Evolutionary conservation across 441 rosid species (phyloP).

Genomic region (Erodium texanum): DNA sequence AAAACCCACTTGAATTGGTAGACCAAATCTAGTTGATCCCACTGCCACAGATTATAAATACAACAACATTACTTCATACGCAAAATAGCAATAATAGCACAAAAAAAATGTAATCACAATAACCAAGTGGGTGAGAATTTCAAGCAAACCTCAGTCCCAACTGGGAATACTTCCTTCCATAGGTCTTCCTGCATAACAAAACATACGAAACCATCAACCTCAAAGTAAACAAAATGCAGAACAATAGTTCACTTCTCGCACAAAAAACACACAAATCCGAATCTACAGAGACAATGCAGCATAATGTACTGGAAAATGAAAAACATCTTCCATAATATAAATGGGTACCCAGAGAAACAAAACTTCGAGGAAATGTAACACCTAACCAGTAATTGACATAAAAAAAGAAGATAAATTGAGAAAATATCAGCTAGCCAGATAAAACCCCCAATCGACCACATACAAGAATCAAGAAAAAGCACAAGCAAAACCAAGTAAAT

Average conservation of each 20-base stretch:
- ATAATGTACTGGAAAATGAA: not conserved
- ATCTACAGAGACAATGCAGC: not conserved
- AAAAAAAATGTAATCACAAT: not conserved
- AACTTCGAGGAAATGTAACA: not conserved
- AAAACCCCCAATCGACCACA: not conserved
- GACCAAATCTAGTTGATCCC: slow-evolving; percentile 78
- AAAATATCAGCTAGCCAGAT: not conserved
- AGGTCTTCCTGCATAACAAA: slow-evolving; percentile 63
- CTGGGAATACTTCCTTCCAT: slow-evolving; percentile 85
- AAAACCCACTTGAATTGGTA: slow-evolving; percentile 78
- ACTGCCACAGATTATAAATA: slow-evolving; percentile 35
- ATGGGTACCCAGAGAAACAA: not conserved
- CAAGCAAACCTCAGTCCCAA: slow-evolving; percentile 89
- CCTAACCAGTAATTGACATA: not conserved
- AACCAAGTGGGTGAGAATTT: not conserved
- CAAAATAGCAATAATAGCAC: not conserved
- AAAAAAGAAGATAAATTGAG: not conserved
- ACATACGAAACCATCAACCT: slow-evolving; percentile 6
- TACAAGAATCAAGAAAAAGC: too few species aligned
- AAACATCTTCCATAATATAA: not conserved
- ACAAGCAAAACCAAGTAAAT: not conserved
- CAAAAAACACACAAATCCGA: not conserved
- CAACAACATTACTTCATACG: not conserved
- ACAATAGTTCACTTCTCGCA: not conserved
- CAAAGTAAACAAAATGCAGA: slow-evolving; percentile 8